Percentiles rank a stretch among this genome's conserved stretches.
Evolutionary conservation across 176 grass and related monocot genomes (phyloP).

Genomic region (Guadua angustifolia): DNA sequence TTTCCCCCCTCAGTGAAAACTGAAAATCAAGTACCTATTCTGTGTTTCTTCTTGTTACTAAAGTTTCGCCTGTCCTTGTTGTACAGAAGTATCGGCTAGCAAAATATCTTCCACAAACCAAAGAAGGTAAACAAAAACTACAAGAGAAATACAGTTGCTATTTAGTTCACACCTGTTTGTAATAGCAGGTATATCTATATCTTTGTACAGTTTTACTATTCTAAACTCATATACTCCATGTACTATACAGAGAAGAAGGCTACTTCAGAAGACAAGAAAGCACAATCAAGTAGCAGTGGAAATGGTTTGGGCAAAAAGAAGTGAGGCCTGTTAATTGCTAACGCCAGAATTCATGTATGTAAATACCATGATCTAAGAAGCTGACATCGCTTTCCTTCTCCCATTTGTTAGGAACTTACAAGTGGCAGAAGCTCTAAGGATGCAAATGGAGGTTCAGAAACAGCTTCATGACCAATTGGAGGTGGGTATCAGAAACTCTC

Average conservation of each 20-base stretch:
- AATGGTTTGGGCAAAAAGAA: slow-evolving; percentile 52
- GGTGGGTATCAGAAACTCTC: slow-evolving; percentile 49
- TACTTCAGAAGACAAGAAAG: slow-evolving; percentile 63
- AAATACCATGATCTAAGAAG: neutral
- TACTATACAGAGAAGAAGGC: slow-evolving; percentile 67
- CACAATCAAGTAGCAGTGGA: slow-evolving; percentile 39
- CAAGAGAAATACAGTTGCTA: neutral
- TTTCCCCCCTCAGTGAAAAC: neutral
- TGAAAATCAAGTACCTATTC: neutral
- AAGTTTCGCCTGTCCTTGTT: neutral
- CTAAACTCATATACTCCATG: neutral
- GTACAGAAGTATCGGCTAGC: slow-evolving; percentile 84
- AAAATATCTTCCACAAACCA: slow-evolving; percentile 74
- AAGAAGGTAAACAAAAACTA: slow-evolving; percentile 66
- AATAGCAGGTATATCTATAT: neutral
- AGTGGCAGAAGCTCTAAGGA: slow-evolving; percentile 80
- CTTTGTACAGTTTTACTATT: neutral
- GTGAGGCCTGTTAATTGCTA: slow-evolving; percentile 42
- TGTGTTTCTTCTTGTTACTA: neutral
- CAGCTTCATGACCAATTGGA: slow-evolving; percentile 93
- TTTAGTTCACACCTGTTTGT: neutral
- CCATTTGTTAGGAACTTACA: slow-evolving; percentile 55
- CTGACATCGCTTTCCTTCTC: neutral
- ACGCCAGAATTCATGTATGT: neutral
- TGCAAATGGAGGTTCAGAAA: slow-evolving; percentile 97